Evolutionary conservation across 345 rosid species (phyloP), one percentile per base, ranked within the genome.

Genomic region (Ceriops zippeliana): DNA sequence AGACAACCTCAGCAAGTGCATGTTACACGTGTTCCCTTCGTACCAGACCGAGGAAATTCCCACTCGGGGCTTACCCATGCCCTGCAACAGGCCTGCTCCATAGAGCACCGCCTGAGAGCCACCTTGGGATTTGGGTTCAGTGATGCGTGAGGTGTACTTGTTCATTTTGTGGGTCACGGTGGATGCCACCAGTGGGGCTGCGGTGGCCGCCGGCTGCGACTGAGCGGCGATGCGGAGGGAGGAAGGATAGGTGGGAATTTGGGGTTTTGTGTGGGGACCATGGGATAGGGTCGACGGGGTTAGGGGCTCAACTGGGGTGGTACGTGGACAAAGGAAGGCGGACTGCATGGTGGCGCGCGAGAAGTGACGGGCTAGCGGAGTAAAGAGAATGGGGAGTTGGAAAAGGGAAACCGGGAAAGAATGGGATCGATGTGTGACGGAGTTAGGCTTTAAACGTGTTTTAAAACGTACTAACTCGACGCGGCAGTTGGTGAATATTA

Each of bases 21-120:
- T 95, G 54, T 95, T 95, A 58, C 99, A 95, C 5, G 98, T 89
- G 82, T 95, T 95, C 32, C 99, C 99, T 75, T 91, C 98, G 42
- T 88, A 95, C 98, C 99, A 95, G 1, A 95, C 92, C 4, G 99
- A 95, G 2, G 99, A 90, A 28, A 95, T 87, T 20, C 99, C 99
- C 7, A 95, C 71, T 63, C 91, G 98, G 62, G 97, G 96, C 80
- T 87, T 91, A 5, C 77, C 62, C 87, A 91, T 70, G 80, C 91
- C 99, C 0, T 95, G 96, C 10, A 96, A 91, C 21, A 95, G 78
- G 0, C 96, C 99, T 11, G 90, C 99, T 31, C 98, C 98, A 66
- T 90, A 87, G 20, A 91, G 87, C 42, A 91, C 81, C 0, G 99
- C 99, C 81, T 95, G 99, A 11, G 98, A 95, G 19, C 86, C 99